Conservation (phyloP, 306 rosid species). For the Lathyrus oleraceus region DNA sequence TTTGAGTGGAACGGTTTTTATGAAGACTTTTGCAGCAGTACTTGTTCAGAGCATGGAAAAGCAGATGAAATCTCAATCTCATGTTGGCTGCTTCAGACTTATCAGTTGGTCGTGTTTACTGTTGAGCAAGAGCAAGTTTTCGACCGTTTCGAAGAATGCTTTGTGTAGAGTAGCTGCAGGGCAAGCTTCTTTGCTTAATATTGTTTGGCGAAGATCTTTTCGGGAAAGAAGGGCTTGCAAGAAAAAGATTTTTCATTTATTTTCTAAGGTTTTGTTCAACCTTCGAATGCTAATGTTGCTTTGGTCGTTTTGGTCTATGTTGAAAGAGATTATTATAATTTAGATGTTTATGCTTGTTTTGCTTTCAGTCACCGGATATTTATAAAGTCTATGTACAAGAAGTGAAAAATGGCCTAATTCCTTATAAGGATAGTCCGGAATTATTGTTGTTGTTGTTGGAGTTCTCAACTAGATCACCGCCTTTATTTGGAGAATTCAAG, state of each 20-base stretch:
- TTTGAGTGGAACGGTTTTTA: conserved; percentile 59
- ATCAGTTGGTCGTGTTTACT: conserved; percentile 87
- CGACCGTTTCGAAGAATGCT: conserved; percentile 78
- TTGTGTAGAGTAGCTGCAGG: conserved; percentile 70
- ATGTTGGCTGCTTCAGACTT: conserved; percentile 73
- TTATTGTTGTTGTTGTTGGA: conserved; percentile 66
- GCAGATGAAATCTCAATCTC: conserved; percentile 66
- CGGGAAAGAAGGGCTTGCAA: conserved; percentile 68
- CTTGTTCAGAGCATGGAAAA: conserved; percentile 90
- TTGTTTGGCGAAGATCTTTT: conserved; percentile 59
- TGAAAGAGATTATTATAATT: conserved; percentile 4
- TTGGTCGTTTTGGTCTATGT: conserved; percentile 23
- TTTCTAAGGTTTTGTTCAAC: conserved; percentile 66
- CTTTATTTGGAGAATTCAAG: conserved; percentile 67
- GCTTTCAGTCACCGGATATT: conserved; percentile 62
- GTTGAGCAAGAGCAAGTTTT: conserved; percentile 65
- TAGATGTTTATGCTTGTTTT: conserved; percentile 24
- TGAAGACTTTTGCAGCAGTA: conserved; percentile 88
- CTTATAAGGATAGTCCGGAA: conserved; percentile 76
- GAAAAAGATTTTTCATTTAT: conserved; percentile 60
- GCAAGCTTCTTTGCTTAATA: conserved; percentile 64
- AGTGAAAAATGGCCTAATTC: conserved; percentile 59
- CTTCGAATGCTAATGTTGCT: not conserved
- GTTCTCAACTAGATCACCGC: conserved; percentile 55
- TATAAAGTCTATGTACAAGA: conserved; percentile 70